Percentiles rank a stretch among this genome's conserved stretches.
Evolutionary conservation across 2,329 filamentous ascomycete species (phyloP).

Genomic region (Sclerotinia subarctica): DNA sequence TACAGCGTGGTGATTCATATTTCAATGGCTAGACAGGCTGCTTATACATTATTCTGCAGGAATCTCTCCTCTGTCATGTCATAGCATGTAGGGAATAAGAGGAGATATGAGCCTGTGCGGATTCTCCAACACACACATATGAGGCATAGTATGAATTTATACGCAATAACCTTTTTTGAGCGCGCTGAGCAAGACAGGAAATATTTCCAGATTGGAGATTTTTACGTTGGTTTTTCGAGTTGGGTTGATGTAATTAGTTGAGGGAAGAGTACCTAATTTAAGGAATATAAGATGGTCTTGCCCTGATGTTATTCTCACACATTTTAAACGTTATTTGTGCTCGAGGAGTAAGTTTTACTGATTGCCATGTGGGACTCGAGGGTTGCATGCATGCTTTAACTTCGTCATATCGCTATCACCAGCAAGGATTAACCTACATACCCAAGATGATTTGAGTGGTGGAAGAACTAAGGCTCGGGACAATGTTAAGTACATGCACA

Average conservation of each 20-base stretch:
- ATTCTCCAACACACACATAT: too few relatives aligned
- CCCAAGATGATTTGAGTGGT: neutral
- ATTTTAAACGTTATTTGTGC: neutral
- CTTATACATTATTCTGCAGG: too few relatives aligned
- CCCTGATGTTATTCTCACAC: too few relatives aligned
- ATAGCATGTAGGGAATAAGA: too few relatives aligned
- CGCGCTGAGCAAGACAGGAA: neutral
- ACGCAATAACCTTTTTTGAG: neutral
- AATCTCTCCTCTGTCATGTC: too few relatives aligned
- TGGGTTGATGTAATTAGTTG: too few relatives aligned
- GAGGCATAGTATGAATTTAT: neutral
- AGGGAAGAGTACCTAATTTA: neutral
- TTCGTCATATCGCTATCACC: neutral
- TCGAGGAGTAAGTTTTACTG: too few relatives aligned
- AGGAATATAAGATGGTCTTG: neutral
- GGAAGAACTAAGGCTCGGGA: constrained; percentile 9
- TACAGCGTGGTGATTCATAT: too few relatives aligned
- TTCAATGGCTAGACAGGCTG: too few relatives aligned
- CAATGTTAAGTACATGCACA: neutral
- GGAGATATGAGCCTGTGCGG: too few relatives aligned
- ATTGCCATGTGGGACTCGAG: neutral
- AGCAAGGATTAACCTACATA: neutral
- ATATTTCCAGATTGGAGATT: neutral
- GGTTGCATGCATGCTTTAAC: neutral
- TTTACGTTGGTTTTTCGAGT: neutral